A percentile compares a stretch with the other conserved stretches of the same genome.
Conservation (phyloP, 2,329 filamentous ascomycete species). For the Rhynchosporium graminicola region DNA sequence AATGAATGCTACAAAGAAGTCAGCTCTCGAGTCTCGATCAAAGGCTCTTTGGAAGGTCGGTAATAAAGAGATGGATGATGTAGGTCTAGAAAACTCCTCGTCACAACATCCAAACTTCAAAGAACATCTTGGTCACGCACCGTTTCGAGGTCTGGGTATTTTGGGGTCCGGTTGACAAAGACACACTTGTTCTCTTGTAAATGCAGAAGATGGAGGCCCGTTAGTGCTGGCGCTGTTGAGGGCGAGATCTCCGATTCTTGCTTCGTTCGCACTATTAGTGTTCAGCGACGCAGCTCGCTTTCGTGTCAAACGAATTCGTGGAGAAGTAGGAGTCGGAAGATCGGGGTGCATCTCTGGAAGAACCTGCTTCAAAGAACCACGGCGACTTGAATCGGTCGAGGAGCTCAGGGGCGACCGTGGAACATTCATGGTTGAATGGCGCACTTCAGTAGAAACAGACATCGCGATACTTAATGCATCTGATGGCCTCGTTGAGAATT, state of each 20-base stretch:
- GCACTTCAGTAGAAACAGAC: slow-evolving; percentile 28
- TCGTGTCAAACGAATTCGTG: slow-evolving; percentile 37
- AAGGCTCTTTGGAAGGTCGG: slow-evolving; percentile 25
- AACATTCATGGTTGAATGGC: slow-evolving; percentile 27
- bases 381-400: slow-evolving; percentile 37
- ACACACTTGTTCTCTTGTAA: slow-evolving; percentile 53
- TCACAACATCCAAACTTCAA: slow-evolving; percentile 28
- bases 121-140: slow-evolving; percentile 48
- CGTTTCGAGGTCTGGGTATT: slow-evolving; percentile 70
- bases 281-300: slow-evolving; percentile 40
- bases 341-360: slow-evolving; percentile 34
- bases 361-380: slow-evolving; percentile 32
- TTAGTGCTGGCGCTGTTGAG: slow-evolving; percentile 35
- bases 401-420: slow-evolving; percentile 36
- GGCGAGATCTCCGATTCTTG: slow-evolving; percentile 36
- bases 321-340: slow-evolving; percentile 33
- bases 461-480: slow-evolving; percentile 29
- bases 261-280: slow-evolving; percentile 35
- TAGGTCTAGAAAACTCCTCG: slow-evolving; percentile 24
- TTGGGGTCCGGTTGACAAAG: slow-evolving; percentile 72
- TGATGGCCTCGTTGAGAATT: slow-evolving; percentile 18
- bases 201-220: slow-evolving; percentile 29
- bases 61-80: slow-evolving; percentile 31
- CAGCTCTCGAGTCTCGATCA: slow-evolving; percentile 38
- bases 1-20: slow-evolving; percentile 76